Evolutionary conservation across 164 flowering plant species (phyloP), one percentile per base, ranked within the genome.

Genomic region (Aristolochia fimbriata): DNA sequence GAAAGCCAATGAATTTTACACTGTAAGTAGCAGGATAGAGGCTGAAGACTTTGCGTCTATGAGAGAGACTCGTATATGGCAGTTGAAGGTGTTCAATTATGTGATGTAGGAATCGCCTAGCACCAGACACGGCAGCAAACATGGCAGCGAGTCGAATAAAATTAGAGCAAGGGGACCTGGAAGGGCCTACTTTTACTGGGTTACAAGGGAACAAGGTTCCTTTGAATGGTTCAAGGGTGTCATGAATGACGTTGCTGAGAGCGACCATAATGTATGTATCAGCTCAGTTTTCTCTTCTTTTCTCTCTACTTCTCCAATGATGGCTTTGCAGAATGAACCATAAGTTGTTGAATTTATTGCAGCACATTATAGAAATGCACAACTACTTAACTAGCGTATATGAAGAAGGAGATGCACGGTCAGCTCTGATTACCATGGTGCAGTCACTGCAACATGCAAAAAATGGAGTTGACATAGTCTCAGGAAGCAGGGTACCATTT

Each of bases 171-270:
- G 66, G 60, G 74, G 80, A 55, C 93, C 93, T 12, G 73, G 74
- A 63, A 80, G 93, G 74, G 97, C 97, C 12, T 93, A 89, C 65
- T 89, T 89, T 61, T 93, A 87, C 53, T 89, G 98, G 98, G 90
- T 89, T 2, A 93, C 98, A 58, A 83, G 94, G 64, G 98, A 92
- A 64, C 96, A 92, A 76, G 80, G 76, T 64, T 92, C 96, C 11
- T 92, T 92, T 25, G 97, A 93, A 41, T 93, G 98, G 98, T 93
- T 93, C 65, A 93, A 84, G 73, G 98, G 97, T 9, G 96, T 92
- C 53, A 89, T 92, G 98, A 87, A 92, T 50, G 98, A 92, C 56
- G 69, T 92, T 17, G 83, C 92, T 46, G 96, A 89, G 58, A 64
- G 72, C 51, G 97, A 93, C 63, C 61, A 67, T 4, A 64, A 79